Conservation (phyloP, 139 green algal species). For the Chlorella sp. region DNA sequence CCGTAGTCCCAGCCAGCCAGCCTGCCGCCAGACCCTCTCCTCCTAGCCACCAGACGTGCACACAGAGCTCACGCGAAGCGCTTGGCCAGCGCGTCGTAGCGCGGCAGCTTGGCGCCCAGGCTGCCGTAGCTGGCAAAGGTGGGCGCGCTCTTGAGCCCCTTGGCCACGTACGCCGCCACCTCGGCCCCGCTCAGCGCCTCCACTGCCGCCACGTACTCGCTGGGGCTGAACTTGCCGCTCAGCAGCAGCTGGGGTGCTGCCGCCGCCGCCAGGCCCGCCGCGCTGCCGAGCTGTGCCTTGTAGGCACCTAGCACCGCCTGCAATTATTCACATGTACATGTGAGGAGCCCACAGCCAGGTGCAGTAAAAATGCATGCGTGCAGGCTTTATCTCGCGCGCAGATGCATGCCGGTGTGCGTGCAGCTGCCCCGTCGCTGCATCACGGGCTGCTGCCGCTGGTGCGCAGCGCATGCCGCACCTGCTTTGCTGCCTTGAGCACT, state of each 20-base stretch:
- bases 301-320: constrained; percentile 21
- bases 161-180: constrained; percentile 12
- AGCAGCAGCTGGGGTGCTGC: constrained; percentile 24
- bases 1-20: too few species aligned
- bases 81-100: constrained; percentile 11
- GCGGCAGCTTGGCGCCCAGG: constrained; percentile 19
- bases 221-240: constrained; percentile 22
- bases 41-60: too few species aligned
- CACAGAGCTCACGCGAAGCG: constrained; percentile 18
- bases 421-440: too few species aligned
- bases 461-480: too few species aligned
- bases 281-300: constrained; percentile 8
- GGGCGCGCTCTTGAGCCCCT: constrained; percentile 16
- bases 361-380: too few species aligned
- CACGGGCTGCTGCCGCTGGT: too few species aligned
- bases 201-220: constrained; percentile 14
- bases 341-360: too few species aligned
- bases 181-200: constrained; percentile 17
- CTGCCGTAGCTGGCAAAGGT: constrained; percentile 28
- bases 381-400: too few species aligned
- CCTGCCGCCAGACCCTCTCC: too few species aligned
- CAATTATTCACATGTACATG: too few species aligned
- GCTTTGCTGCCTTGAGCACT: constrained; percentile 30
- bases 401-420: too few species aligned
- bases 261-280: neutral